These are phyloP conservation scores for Ascochyta clinopodiicola DNA, from an alignment of 2,329 filamentous ascomycete species.

Conservation along the genomic window DNA sequence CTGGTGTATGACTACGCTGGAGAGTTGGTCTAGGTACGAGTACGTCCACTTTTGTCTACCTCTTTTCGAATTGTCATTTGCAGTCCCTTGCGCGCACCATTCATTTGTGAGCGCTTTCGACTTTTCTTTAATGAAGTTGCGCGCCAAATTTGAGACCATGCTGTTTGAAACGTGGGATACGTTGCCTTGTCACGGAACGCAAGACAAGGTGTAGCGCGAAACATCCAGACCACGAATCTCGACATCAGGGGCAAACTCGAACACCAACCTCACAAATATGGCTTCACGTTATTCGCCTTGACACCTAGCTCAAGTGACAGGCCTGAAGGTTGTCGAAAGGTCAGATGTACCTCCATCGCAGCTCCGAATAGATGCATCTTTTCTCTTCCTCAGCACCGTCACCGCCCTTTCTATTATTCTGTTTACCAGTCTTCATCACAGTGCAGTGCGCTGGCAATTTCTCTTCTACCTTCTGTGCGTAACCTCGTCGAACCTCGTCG, in stretches of 20 bases:
- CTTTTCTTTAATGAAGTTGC: slow-evolving; percentile 3
- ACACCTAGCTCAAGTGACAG: slow-evolving; percentile 9
- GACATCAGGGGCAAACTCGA: slow-evolving; percentile 5
- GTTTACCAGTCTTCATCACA: background rate
- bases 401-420: background rate
- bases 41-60: background rate
- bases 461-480: too few species aligned
- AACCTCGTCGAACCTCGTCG: too few species aligned
- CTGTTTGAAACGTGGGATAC: slow-evolving; percentile 11
- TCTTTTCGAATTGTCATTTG: background rate
- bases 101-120: background rate
- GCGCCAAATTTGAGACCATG: slow-evolving; percentile 5
- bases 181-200: slow-evolving; percentile 7
- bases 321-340: background rate
- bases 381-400: background rate
- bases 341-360: background rate
- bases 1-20: slow-evolving; percentile 47
- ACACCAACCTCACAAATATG: slow-evolving; percentile 14
- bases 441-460: background rate
- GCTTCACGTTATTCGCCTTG: slow-evolving; percentile 10
- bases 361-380: background rate
- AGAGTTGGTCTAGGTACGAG: slow-evolving; percentile 21
- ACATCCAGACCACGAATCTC: slow-evolving; percentile 1
- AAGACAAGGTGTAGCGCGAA: slow-evolving; percentile 17
- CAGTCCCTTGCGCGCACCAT: background rate